Evolutionary conservation across 31 red algal species (phyloP), one percentile per base, ranked within the genome.

Genomic region (Odonthalia washingtoniensis): DNA sequence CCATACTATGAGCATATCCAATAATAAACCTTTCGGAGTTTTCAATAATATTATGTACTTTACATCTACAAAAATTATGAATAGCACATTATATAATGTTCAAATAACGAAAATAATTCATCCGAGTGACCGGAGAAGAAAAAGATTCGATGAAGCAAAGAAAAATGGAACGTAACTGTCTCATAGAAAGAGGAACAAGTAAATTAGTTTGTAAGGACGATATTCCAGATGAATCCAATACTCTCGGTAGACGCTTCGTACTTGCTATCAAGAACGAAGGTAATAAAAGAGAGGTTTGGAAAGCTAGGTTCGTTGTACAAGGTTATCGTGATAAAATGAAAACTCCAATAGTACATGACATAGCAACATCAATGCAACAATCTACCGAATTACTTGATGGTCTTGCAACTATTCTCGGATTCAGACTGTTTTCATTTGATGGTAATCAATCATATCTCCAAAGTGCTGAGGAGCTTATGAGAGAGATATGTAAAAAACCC

Each of bases 301-400:
- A 93, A 41, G 90, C 90, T 2, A 63, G 83, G 38, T 87, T 76
- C 1, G 83, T 93, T 2, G 70, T 70, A 0, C 80, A 80, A 74
- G 83, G 82, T 2, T 49, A 79, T 49, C 34, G 30, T 3, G 57
- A 92, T 40, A 2, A 78, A 4, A 65, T 44, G 21, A 85, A 82
- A 64, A 3, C 57, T 21, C 1, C 46, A 61, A 4, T 65, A 26
- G 4, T 21, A 70, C 62, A 65, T 26, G 3, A 65, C 9, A 12
- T 9, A 3, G 5, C 3, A 31, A 65, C 62, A 65, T 4, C 4
- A 27, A 65, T 2, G 5, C 62, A 4, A 26, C 62, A 65, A 65
- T 65, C 62, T 9, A 26, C 17, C n/a, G 3, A 26, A 26, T 4
- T 26, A 4, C 2, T 65, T 2, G 62, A 2, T 12, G 5, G 17